These are phyloP conservation scores for Dendrocalamus latiflorus DNA, from an alignment of 202 grass and related monocot species.

Conservation along the genomic window DNA sequence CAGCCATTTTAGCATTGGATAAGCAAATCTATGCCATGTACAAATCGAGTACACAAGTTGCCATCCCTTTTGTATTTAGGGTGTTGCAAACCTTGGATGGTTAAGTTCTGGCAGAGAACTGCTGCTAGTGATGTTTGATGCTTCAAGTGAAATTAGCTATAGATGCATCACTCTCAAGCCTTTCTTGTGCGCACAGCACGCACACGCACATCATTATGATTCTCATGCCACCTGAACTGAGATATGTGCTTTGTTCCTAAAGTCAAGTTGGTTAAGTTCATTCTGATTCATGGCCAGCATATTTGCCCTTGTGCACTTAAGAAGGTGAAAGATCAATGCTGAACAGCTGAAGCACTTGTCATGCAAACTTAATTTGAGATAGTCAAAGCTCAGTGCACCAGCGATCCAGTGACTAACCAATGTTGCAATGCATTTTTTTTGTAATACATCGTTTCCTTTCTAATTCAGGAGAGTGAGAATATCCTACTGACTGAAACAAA, in stretches of 20 bases:
- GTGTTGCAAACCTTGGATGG: not conserved
- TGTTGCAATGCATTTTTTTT: not conserved
- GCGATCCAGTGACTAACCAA: not conserved
- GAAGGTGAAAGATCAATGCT: not conserved
- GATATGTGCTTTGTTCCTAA: not conserved
- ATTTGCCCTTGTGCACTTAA: not conserved
- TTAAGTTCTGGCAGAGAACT: not conserved
- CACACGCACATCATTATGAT: not conserved
- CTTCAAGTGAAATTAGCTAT: not conserved
- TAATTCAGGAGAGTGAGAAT: slow-evolving; percentile 13
- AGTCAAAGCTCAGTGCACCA: not conserved
- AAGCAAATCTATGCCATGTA: not conserved
- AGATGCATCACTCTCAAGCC: not conserved
- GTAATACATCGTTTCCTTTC: slow-evolving; percentile 9
- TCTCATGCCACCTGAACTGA: not conserved
- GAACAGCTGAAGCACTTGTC: not conserved
- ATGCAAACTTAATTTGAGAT: not conserved
- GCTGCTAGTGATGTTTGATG: not conserved
- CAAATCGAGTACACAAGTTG: not conserved
- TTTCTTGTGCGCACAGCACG: not conserved
- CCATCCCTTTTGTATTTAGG: not conserved
- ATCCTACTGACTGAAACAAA: not conserved
- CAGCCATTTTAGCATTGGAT: not conserved
- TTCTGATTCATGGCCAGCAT: not conserved
- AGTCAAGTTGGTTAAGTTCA: not conserved